These are phyloP conservation scores for Leptomonas seymouri DNA, from an alignment of 208 protist genomes.

Conservation along the genomic window DNA sequence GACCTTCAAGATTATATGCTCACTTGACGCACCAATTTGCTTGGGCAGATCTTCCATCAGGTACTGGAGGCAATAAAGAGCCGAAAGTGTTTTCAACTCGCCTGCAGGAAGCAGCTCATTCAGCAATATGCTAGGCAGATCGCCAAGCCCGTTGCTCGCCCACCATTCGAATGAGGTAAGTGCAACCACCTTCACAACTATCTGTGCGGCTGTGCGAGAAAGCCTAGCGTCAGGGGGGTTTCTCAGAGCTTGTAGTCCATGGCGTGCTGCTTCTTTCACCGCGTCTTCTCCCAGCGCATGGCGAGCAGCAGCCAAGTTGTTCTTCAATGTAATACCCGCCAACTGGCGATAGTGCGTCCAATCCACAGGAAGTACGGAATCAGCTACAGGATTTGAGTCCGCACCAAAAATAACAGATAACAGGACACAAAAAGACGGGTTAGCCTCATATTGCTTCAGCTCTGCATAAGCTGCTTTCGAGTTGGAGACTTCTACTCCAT, in stretches of 20 bases:
- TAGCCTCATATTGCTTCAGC: slow-evolving; percentile 78
- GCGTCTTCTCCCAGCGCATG: slow-evolving; percentile 74
- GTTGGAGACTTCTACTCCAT: slow-evolving; percentile 82
- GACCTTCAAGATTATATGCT: slow-evolving; percentile 69
- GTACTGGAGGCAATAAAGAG: slow-evolving; percentile 88
- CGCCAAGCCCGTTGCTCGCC: slow-evolving; percentile 47
- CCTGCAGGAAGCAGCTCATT: slow-evolving; percentile 65
- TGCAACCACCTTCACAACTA: slow-evolving; percentile 80
- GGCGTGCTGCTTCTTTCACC: slow-evolving; percentile 70
- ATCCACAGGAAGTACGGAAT: slow-evolving; percentile 41
- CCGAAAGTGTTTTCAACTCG: slow-evolving; percentile 62
- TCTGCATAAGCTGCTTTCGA: slow-evolving; percentile 82
- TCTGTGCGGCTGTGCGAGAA: slow-evolving; percentile 78
- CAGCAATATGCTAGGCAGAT: slow-evolving; percentile 70
- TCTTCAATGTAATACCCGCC: slow-evolving; percentile 86
- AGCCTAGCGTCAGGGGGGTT: slow-evolving; percentile 61
- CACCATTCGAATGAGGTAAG: slow-evolving; percentile 89
- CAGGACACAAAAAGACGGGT: slow-evolving; percentile 82
- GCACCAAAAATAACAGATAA: slow-evolving; percentile 69
- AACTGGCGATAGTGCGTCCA: slow-evolving; percentile 80
- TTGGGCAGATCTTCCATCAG: slow-evolving; percentile 89
- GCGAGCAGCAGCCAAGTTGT: slow-evolving; percentile 69
- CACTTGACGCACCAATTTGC: slow-evolving; percentile 69
- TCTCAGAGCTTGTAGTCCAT: slow-evolving; percentile 52
- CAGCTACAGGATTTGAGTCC: slow-evolving; percentile 51